Conservation (phyloP, 2,329 filamentous ascomycete species). For the Fusarium napiforme region DNA sequence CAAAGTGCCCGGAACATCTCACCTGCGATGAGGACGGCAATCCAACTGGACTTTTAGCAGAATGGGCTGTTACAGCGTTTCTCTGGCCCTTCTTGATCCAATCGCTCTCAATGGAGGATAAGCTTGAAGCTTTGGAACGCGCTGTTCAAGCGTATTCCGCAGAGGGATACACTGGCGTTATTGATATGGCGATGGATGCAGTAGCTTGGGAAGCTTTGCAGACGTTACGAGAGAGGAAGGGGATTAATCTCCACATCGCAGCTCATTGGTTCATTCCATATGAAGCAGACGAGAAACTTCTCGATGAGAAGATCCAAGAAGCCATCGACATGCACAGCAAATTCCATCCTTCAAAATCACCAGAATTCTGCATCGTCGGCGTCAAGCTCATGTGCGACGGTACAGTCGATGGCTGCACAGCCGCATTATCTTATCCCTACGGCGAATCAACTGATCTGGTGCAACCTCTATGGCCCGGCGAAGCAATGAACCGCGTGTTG, state of each 20-base stretch:
- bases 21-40: slow-evolving; percentile 56
- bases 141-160: slow-evolving; percentile 58
- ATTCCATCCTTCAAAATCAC: slow-evolving; percentile 41
- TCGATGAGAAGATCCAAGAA: slow-evolving; percentile 56
- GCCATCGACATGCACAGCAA: slow-evolving; percentile 54
- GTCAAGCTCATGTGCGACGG: slow-evolving; percentile 75
- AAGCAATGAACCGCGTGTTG: slow-evolving; percentile 65
- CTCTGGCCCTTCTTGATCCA: slow-evolving; percentile 60
- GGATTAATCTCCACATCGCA: slow-evolving; percentile 55
- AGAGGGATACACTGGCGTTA: slow-evolving; percentile 60
- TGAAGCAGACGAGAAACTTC: slow-evolving; percentile 47
- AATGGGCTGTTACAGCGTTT: slow-evolving; percentile 56
- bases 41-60: slow-evolving; percentile 57
- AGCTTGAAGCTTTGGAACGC: slow-evolving; percentile 53
- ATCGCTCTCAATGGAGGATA: slow-evolving; percentile 54
- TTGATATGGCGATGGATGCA: slow-evolving; percentile 66
- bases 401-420: slow-evolving; percentile 73
- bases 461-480: slow-evolving; percentile 62
- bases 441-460: slow-evolving; percentile 58
- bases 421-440: slow-evolving; percentile 69
- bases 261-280: slow-evolving; percentile 59
- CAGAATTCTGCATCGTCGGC: slow-evolving; percentile 60
- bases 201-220: slow-evolving; percentile 57
- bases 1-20: slow-evolving; percentile 58
- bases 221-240: slow-evolving; percentile 47